Evolutionary conservation across 163 green algal species (phyloP).

Genomic region (Chlamydomonas reinhardtii): DNA sequence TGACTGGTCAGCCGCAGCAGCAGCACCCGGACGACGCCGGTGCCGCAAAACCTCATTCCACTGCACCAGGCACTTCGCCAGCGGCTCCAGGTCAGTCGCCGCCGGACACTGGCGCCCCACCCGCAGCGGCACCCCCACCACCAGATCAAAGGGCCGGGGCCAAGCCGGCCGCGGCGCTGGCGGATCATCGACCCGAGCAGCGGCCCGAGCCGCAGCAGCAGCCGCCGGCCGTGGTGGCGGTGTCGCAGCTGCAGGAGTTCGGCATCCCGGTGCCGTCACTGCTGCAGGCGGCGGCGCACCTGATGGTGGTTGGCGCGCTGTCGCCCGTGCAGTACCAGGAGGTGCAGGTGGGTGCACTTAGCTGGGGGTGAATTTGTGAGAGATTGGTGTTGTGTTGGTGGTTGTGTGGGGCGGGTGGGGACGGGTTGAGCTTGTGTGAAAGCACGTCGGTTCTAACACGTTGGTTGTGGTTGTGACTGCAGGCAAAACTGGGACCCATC

Average conservation of each 20-base stretch:
- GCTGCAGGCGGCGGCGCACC: slow-evolving; percentile 27
- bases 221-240: too few relatives aligned
- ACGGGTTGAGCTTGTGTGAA: too few relatives aligned
- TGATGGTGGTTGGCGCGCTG: slow-evolving; percentile 30
- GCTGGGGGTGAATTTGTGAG: not conserved
- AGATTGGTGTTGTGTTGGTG: not conserved
- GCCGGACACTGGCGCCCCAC: not conserved
- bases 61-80: too few relatives aligned
- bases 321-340: slow-evolving; percentile 19
- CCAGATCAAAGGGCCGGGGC: too few relatives aligned
- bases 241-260: not conserved
- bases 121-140: not conserved
- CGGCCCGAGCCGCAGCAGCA: too few relatives aligned
- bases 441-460: too few relatives aligned
- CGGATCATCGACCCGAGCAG: too few relatives aligned
- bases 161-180: too few relatives aligned
- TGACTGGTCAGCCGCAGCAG: not conserved
- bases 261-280: slow-evolving; percentile 18
- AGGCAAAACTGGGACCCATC: too few relatives aligned
- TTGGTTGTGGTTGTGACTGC: too few relatives aligned
- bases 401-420: too few relatives aligned
- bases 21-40: not conserved
- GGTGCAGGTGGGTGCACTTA: not conserved
- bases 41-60: not conserved
- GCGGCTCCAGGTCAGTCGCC: too few relatives aligned